phyloP scores from a whole-genome alignment of 1,284 basidiomycete genomes.

The Melampsora larici-populina region DNA sequence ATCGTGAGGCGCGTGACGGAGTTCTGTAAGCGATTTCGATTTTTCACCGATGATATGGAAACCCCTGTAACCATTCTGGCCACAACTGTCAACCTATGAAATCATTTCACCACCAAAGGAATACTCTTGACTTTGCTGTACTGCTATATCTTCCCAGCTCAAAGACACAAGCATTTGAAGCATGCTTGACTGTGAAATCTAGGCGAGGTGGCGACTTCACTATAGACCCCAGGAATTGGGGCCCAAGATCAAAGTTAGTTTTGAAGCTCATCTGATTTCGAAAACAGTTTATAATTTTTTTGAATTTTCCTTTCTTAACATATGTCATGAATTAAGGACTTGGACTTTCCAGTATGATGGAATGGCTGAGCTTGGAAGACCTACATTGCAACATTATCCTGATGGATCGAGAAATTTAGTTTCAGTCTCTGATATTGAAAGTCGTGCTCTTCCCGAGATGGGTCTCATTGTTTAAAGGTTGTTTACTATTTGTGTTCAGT shows the following conservation, averaged over 20 bases:
- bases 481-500: no score
- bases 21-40: constrained; percentile 26
- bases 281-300: neutral
- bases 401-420: neutral
- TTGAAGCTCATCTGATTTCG: no score
- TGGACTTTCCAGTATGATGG: constrained; percentile 40
- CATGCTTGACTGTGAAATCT: constrained; percentile 31
- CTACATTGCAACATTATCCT: neutral
- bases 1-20: constrained; percentile 20
- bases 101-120: constrained; percentile 2
- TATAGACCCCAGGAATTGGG: constrained; percentile 41
- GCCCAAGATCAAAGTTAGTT: constrained; percentile 34
- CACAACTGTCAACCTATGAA: neutral
- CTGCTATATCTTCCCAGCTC: constrained; percentile 33
- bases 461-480: no score
- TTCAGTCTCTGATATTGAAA: neutral
- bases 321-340: constrained; percentile 1
- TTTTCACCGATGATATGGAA: neutral
- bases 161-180: constrained; percentile 26
- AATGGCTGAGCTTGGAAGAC: constrained; percentile 32
- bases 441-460: no score
- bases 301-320: neutral
- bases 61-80: neutral
- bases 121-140: constrained; percentile 34
- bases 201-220: constrained; percentile 29